phyloP scores from a whole-genome alignment of 305 asterid genomes.

The Nicotiana rustica region DNA sequence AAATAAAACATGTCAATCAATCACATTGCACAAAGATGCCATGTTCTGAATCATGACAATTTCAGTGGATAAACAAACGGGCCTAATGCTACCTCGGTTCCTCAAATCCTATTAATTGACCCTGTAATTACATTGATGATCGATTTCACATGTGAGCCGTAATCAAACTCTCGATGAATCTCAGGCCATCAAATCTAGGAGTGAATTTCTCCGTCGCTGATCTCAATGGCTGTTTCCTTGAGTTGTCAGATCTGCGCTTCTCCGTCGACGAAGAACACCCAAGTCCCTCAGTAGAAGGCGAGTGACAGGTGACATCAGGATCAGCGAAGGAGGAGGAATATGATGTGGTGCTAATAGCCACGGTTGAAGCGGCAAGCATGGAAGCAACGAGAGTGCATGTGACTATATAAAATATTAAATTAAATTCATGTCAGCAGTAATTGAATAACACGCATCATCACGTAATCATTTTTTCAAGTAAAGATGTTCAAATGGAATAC shows the following conservation, averaged over 20 bases:
- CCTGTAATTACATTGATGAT: not conserved
- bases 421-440: no score
- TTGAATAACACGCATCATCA: no score
- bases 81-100: not conserved
- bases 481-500: no score
- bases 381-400: constrained; percentile 55
- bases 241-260: constrained; percentile 11
- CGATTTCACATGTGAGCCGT: constrained; percentile 51
- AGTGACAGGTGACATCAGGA: constrained; percentile 35
- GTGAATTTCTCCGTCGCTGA: constrained; percentile 39
- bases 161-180: constrained; percentile 64
- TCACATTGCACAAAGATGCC: not conserved
- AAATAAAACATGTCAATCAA: not conserved
- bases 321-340: constrained; percentile 41
- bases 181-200: constrained; percentile 62
- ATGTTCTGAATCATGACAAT: not conserved
- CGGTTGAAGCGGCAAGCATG: constrained; percentile 54
- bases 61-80: constrained; percentile 5
- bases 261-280: not conserved
- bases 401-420: no score
- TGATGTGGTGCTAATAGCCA: constrained; percentile 48
- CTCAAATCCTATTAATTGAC: not conserved
- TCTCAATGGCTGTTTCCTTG: not conserved
- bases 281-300: constrained; percentile 34
- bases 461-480: no score